Evolutionary conservation across 208 protist species (phyloP).

Genomic region (Trichomonas gallinae): DNA sequence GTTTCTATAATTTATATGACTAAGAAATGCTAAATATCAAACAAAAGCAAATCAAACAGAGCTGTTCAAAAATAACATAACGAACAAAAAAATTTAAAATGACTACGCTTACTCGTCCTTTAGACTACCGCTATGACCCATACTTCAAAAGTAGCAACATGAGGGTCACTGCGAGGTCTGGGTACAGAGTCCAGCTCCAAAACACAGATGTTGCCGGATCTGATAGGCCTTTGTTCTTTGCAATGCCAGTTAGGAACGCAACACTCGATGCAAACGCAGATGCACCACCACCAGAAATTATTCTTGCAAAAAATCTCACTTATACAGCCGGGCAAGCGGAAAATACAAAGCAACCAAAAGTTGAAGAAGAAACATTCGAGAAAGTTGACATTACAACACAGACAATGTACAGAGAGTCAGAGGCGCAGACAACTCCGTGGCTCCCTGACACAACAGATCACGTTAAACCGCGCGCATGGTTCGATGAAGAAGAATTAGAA

Average conservation of each 20-base stretch:
- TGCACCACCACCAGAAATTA: neutral
- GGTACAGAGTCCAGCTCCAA: neutral
- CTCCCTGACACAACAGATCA: neutral
- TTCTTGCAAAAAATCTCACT: neutral
- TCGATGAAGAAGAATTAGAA: slow-evolving; percentile 18
- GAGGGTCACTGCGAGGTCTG: neutral
- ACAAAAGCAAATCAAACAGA: too few relatives aligned
- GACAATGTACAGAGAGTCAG: neutral
- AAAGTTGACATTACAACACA: neutral
- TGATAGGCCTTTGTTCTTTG: slow-evolving; percentile 16
- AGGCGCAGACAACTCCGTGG: slow-evolving; percentile 7
- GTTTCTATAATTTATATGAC: too few relatives aligned
- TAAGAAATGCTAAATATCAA: too few relatives aligned
- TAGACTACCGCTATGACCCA: neutral
- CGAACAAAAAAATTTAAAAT: neutral
- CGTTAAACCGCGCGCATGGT: neutral
- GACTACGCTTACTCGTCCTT: neutral
- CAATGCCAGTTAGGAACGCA: neutral
- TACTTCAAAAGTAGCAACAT: neutral
- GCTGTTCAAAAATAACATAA: neutral
- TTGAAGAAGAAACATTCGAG: neutral
- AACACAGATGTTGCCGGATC: neutral
- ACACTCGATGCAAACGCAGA: neutral
- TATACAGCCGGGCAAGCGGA: neutral
- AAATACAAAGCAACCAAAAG: neutral